These are phyloP conservation scores for Cymbopogon flexuosus DNA, from an alignment of 202 grass and related monocot species.

Conservation along the genomic window DNA sequence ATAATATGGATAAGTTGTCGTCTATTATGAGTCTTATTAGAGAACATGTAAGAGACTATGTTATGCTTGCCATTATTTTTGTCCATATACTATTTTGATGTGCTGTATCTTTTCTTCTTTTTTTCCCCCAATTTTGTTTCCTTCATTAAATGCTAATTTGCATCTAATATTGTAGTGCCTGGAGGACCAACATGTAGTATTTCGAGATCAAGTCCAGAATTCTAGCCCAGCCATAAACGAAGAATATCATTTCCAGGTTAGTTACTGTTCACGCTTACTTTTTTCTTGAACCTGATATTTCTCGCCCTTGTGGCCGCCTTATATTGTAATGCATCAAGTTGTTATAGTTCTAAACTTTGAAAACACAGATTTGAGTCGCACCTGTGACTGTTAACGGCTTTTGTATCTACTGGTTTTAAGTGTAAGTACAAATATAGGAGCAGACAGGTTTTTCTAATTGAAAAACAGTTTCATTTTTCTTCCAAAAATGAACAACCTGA, in stretches of 20 bases:
- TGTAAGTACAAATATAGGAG: not conserved
- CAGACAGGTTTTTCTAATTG: not conserved
- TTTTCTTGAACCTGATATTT: constrained; percentile 18
- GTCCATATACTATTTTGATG: not conserved
- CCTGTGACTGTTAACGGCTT: not conserved
- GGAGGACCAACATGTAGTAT: constrained; percentile 54
- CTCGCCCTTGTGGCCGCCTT: not conserved
- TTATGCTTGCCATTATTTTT: constrained; percentile 30
- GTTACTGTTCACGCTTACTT: not conserved
- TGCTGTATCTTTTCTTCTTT: not conserved
- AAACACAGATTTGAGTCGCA: not conserved
- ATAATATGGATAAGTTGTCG: constrained; percentile 49
- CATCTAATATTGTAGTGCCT: constrained; percentile 44
- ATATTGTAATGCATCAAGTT: not conserved
- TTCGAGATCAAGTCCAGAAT: constrained; percentile 46
- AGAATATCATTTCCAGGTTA: constrained; percentile 64
- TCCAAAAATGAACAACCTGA: not conserved
- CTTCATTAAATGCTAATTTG: constrained; percentile 28
- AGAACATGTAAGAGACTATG: constrained; percentile 57
- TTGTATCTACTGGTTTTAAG: constrained; percentile 1
- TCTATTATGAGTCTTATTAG: constrained; percentile 49
- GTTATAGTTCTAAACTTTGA: constrained; percentile 1
- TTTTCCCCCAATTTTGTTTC: not conserved
- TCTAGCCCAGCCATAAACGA: constrained; percentile 39
- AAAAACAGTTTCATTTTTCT: not conserved